Conservation (phyloP, 495 filamentous ascomycete genomes). For the Neurospora sp. region DNA sequence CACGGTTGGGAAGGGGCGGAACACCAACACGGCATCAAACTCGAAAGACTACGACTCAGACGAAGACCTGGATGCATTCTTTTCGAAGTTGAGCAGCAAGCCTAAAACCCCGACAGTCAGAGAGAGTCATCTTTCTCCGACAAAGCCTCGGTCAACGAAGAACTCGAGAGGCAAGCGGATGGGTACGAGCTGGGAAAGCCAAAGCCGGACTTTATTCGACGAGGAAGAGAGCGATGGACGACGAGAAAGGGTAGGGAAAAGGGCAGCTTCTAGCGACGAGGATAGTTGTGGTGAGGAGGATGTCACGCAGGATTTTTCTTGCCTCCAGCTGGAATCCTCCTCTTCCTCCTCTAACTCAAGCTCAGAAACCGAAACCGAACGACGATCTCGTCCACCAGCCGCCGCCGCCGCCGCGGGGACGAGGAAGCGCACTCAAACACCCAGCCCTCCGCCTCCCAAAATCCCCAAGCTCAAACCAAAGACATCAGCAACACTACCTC, state of each 20-base stretch:
- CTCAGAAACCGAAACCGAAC: neutral
- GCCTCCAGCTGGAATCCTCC: constrained; percentile 12
- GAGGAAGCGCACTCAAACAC: constrained; percentile 1
- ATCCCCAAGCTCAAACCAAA: constrained; percentile 10
- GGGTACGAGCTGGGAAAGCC: neutral
- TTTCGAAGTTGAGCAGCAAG: neutral
- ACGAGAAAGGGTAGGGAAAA: neutral
- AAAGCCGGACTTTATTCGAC: neutral
- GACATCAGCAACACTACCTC: neutral
- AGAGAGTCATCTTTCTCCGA: neutral
- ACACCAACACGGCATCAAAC: neutral
- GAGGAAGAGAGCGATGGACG: neutral
- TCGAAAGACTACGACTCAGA: neutral
- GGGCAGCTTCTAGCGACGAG: neutral
- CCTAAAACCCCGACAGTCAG: neutral
- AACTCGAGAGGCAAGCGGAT: neutral
- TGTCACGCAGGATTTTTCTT: constrained; percentile 15
- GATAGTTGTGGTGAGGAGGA: constrained; percentile 2
- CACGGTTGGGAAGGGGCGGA: neutral
- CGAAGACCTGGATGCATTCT: neutral
- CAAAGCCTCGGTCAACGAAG: neutral
- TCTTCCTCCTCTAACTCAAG: neutral
- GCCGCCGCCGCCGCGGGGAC: neutral
- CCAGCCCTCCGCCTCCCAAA: constrained; percentile 20
- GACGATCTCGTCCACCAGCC: neutral